Evolutionary conservation across 73 alveolate genomes (phyloP).

Genomic region (Tetrahymena borealis): DNA sequence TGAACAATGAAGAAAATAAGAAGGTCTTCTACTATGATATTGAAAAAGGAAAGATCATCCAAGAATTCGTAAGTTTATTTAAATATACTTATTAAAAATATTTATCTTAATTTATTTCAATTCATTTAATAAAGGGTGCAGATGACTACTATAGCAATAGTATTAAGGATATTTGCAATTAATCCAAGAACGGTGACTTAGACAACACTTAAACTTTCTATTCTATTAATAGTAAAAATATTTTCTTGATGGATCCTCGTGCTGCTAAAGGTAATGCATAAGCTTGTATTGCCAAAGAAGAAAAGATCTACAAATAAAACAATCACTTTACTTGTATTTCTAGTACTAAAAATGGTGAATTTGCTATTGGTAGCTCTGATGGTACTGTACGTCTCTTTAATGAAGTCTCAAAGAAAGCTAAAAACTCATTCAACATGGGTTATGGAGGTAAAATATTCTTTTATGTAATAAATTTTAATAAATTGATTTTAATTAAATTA

Average conservation of each 20-base stretch:
- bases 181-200: background rate
- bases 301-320: background rate
- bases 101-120: background rate
- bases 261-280: background rate
- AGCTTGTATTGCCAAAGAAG: background rate
- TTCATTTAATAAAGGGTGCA: background rate
- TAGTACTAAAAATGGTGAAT: background rate
- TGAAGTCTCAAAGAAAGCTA: background rate
- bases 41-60: background rate
- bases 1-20: background rate
- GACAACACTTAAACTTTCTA: background rate
- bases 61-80: background rate
- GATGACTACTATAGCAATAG: background rate
- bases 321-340: background rate
- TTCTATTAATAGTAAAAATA: background rate
- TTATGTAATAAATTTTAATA: background rate
- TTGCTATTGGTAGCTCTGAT: background rate
- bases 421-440: background rate
- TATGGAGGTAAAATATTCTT: background rate
- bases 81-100: background rate
- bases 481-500: background rate
- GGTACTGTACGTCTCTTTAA: background rate
- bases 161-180: background rate
- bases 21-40: background rate
- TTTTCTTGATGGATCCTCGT: background rate